These are phyloP conservation scores for Pseudomassariella vexata DNA, from an alignment of 2,329 filamentous ascomycete species.

Conservation along the genomic window DNA sequence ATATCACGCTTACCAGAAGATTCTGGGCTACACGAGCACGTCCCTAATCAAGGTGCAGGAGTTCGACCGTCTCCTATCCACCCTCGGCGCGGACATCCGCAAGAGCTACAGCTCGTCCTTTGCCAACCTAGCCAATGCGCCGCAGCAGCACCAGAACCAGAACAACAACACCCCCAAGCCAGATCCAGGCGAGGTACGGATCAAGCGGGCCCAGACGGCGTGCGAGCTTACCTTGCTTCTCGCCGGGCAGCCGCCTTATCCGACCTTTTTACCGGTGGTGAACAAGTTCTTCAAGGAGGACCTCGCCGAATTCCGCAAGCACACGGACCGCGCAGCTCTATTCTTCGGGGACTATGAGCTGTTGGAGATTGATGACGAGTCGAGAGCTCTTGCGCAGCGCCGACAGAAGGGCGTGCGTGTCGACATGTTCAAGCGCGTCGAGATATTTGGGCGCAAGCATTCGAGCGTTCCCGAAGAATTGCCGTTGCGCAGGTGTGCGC, in stretches of 20 bases:
- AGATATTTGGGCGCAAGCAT: conserved; percentile 42
- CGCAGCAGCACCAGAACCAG: conserved; percentile 34
- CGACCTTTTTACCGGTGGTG: conserved; percentile 50
- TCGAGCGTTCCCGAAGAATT: conserved; percentile 5
- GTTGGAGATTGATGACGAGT: conserved; percentile 59
- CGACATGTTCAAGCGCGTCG: conserved; percentile 54
- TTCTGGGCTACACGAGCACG: conserved; percentile 44
- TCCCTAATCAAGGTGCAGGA: conserved; percentile 53
- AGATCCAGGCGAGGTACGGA: conserved; percentile 28
- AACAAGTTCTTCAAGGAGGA: conserved; percentile 58
- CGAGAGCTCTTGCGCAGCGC: conserved; percentile 35
- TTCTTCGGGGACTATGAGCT: conserved; percentile 69
- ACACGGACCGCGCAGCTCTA: conserved; percentile 60
- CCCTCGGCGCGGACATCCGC: conserved; percentile 43
- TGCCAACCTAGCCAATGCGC: conserved; percentile 36
- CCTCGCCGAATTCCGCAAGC: conserved; percentile 50
- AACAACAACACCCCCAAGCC: conserved; percentile 22
- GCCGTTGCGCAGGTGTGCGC: conserved; percentile 44
- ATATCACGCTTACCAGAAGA: conserved; percentile 49
- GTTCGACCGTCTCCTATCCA: conserved; percentile 55
- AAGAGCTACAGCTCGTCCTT: conserved; percentile 41
- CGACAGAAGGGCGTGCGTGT: conserved; percentile 34
- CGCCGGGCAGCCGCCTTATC: conserved; percentile 37
- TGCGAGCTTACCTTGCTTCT: conserved; percentile 49
- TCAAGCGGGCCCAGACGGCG: conserved; percentile 41